Evolutionary conservation across 2,329 filamentous ascomycete species (phyloP), one percentile per base, ranked within the genome.

Genomic region (Sodiomyces alkalinus): DNA sequence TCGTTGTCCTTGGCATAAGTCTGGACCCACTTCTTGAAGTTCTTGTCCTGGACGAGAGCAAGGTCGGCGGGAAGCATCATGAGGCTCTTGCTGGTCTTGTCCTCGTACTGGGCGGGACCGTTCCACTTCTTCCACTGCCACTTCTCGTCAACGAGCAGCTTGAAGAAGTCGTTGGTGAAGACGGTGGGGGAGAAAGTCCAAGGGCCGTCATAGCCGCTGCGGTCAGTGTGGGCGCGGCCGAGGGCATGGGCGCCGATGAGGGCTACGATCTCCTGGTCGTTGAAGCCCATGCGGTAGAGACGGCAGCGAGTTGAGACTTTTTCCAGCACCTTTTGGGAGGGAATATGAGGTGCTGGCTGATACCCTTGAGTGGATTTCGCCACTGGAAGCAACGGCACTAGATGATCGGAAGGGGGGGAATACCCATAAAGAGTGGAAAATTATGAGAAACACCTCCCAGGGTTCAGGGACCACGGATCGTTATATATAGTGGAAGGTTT

Each of bases 11-110:
- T 82, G 46, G 87, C 86, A 51, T 94, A 96, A 53, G 76, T 73
- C 55, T 92, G 74, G 17, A 87, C 81, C 46, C 70, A 75, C 47
- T 70, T 62, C 58, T 69, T 74, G 67, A 96, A 92, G 41, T 64
- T 64, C 69, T 87, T 87, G 60, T 96, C 87, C 60, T 86, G 71
- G 47, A 92, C 60, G 32, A 96, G 64, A 32, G 78, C 79, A 58
- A 92, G 74, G 49, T 98, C 87, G 39, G 83, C 80, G 29, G 90
- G 90, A 54, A 98, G 64, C 87, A 98, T 96, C 90, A 98, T 96
- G 44, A 96, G 62, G 22, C 68, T 67, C 70, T 92, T 86, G 46
- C 77, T 82, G 48, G 64, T 71, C 61, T 80, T 80, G 60, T 96
- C 86, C 60, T 92, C 76, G 51, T 78, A 87, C 68, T 92, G 33